Evolutionary conservation across 2,329 filamentous ascomycete genomes (phyloP).

Genomic region (Fusarium equiseti): DNA sequence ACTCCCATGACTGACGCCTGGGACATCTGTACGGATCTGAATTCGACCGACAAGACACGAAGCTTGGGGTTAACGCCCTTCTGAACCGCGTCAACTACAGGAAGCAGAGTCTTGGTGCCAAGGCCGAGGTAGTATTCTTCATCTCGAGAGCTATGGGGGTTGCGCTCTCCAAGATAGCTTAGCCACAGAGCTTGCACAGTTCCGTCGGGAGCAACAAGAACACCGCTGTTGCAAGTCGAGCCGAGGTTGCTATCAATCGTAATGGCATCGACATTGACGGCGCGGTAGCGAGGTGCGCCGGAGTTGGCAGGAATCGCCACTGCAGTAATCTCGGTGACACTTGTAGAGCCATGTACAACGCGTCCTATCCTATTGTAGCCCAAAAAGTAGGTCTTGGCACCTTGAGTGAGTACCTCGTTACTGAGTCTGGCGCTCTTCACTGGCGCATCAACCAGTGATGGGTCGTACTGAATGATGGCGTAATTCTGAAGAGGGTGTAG

Average conservation of each 20-base stretch:
- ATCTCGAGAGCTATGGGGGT: conserved; percentile 81
- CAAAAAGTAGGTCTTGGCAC: conserved; percentile 94
- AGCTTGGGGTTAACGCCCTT: conserved; percentile 82
- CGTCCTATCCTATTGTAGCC: conserved; percentile 98
- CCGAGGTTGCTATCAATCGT: conserved; percentile 95
- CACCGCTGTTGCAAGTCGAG: conserved; percentile 92
- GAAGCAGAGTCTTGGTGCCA: conserved; percentile 86
- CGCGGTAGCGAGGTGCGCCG: conserved; percentile 90
- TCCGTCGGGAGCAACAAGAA: conserved; percentile 88
- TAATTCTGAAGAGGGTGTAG: conserved; percentile 98
- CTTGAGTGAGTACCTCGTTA: conserved; percentile 86
- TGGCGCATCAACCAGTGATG: conserved; percentile 90
- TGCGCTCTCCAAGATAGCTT: conserved; percentile 93
- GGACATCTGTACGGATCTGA: conserved; percentile 94
- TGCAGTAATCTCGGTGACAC: conserved; percentile 96
- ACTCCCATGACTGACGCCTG: conserved; percentile 98
- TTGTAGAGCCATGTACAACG: conserved; percentile 92
- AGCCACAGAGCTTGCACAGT: conserved; percentile 96
- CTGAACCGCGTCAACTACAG: conserved; percentile 89
- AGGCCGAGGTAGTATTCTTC: conserved; percentile 97
- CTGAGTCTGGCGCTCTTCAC: conserved; percentile 90
- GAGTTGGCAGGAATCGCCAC: conserved; percentile 96
- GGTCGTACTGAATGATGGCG: conserved; percentile 94
- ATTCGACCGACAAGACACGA: conserved; percentile 93
- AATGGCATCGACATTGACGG: conserved; percentile 95